Base-by-base conservation (phyloP, 2,329 filamentous ascomycete species). In the Claviceps pusilla region DNA sequence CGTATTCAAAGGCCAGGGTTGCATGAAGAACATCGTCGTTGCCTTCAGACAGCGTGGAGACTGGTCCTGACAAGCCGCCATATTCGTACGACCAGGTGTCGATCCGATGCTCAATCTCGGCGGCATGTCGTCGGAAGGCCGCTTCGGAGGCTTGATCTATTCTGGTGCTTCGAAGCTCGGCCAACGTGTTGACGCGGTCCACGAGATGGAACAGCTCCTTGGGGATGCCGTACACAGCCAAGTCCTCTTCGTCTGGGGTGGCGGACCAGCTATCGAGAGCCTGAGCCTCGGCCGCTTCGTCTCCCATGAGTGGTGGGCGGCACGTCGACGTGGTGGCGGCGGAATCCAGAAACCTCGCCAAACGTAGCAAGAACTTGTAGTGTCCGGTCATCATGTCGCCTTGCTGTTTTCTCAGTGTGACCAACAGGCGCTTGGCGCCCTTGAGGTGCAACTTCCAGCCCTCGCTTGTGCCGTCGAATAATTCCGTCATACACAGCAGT, bases 401-500 rank as follows among this genome's bases (percentile, higher is more conserved):
- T 16, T 63, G 58, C 46, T 67, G 61, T 28, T 62, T 61, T 46
- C 63, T 64, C 9, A 68, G 57, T 0, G 68, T 65, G 3, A 65
- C 61, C 7, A 72, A 58, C 4, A 72, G 62, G 2, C 67, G 61
- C 55, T 70, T 69, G n/a, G 70, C 71, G 4, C 69, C 70, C 52
- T 70, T 67, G 19, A 73, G 63, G 54, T 73, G 70, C 53, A 70
- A 65, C 59, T 71, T 69, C 70, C 70, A 73, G 2, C 68, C 66
- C 39, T 66, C 62, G 16, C 69, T 71, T 2, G 69, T 67, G 43
- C 70, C 69, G 53, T 73, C 70, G 28, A 71, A 72, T 9, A 72
- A 58, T 54, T 72, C 71, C 4, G 70, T 70, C 62, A 73, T 67
- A 54, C 69, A 72, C 0, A 73, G 64, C 10, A 73, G 53, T 14